Conservation (phyloP, 192 early-diverging fungal species). For the Gryganskiella cystojenkinii region DNA sequence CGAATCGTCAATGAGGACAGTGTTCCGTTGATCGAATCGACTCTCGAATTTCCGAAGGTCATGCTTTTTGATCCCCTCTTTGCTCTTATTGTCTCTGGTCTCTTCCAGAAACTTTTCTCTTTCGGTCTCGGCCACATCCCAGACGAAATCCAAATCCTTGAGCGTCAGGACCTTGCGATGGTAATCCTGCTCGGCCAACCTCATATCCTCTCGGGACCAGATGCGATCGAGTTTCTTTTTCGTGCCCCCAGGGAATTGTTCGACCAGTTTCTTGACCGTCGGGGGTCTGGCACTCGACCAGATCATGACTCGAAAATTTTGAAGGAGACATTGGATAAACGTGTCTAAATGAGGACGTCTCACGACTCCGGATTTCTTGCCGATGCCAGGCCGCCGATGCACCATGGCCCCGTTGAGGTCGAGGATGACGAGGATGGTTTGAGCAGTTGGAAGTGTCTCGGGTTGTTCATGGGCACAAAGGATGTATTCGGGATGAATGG, state of each 20-base stretch:
- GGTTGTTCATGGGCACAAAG: neutral
- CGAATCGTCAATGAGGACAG: constrained; percentile 66
- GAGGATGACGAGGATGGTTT: constrained; percentile 67
- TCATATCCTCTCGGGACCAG: constrained; percentile 70
- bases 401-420: constrained; percentile 81
- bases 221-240: constrained; percentile 47
- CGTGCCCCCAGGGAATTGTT: constrained; percentile 49
- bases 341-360: constrained; percentile 60
- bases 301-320: constrained; percentile 74
- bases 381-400: constrained; percentile 47
- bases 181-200: constrained; percentile 52
- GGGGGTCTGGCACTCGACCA: constrained; percentile 75
- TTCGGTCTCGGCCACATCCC: constrained; percentile 52
- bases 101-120: neutral
- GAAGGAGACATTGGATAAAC: constrained; percentile 67
- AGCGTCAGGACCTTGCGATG: constrained; percentile 58
- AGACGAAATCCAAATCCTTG: constrained; percentile 72
- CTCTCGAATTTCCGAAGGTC: neutral
- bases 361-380: constrained; percentile 8
- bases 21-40: constrained; percentile 58
- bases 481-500: constrained; percentile 22
- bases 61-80: too few relatives aligned
- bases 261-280: constrained; percentile 62
- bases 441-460: neutral
- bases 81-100: neutral